phyloP scores from a whole-genome alignment of 495 filamentous ascomycete species.

The Aspergillus olivimuriae region DNA sequence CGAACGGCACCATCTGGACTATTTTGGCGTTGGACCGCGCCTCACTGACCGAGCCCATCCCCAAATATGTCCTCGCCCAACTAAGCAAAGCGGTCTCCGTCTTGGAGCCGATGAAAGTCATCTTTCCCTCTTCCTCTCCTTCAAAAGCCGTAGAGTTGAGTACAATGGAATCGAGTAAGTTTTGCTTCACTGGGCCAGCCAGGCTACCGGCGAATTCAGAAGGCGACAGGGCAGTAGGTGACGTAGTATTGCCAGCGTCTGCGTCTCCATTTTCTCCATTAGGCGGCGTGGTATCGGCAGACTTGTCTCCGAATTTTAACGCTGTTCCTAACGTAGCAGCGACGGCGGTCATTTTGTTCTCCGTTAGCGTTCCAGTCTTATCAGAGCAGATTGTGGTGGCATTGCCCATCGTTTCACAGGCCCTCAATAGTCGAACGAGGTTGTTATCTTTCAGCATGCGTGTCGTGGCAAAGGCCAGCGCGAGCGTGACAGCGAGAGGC shows the following conservation, averaged over 20 bases:
- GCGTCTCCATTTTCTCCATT: slow-evolving; percentile 3
- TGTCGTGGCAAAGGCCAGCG: slow-evolving; percentile 89
- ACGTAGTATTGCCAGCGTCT: slow-evolving; percentile 11
- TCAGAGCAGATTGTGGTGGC: slow-evolving; percentile 95
- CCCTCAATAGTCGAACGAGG: slow-evolving; percentile 79
- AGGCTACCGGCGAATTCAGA: slow-evolving; percentile 57
- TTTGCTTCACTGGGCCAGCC: slow-evolving; percentile 48
- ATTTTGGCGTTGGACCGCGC: slow-evolving; percentile 63
- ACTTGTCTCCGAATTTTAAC: slow-evolving; percentile 61
- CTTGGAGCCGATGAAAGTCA: slow-evolving; percentile 79
- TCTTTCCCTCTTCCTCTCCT: slow-evolving; percentile 60
- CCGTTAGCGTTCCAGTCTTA: slow-evolving; percentile 92
- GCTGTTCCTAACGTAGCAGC: slow-evolving; percentile 66
- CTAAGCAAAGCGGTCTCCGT: slow-evolving; percentile 79
- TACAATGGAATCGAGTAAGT: slow-evolving; percentile 68
- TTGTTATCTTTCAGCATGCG: slow-evolving; percentile 96
- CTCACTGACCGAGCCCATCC: slow-evolving; percentile 63
- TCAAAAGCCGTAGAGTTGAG: slow-evolving; percentile 89
- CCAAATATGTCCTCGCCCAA: slow-evolving; percentile 70
- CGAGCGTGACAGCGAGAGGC: slow-evolving; percentile 87
- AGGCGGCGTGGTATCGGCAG: slow-evolving; percentile 8
- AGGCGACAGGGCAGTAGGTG: slow-evolving; percentile 38
- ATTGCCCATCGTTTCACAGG: slow-evolving; percentile 99
- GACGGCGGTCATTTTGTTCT: slow-evolving; percentile 88
- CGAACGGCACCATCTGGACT: slow-evolving; percentile 76